A percentile compares a stretch with the other conserved stretches of the same genome.
These are phyloP conservation scores for Rhodomyrtus psidioides DNA, from an alignment of 441 rosid species.

Conservation along the genomic window DNA sequence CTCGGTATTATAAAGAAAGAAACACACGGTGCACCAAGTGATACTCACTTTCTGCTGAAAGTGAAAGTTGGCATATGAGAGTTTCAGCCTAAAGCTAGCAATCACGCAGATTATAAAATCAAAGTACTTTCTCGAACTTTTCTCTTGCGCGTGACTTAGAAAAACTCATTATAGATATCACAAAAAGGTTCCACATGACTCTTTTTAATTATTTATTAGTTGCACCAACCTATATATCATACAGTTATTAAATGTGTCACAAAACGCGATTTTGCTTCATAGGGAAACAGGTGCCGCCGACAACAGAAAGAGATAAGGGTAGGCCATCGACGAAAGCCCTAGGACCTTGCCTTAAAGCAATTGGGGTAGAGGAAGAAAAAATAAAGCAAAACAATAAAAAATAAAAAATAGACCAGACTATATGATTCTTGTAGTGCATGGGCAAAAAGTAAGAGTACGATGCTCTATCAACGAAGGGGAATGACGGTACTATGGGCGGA, in stretches of 20 bases:
- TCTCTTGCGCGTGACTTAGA: conserved; percentile 42
- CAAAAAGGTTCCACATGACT: not conserved
- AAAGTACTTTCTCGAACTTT: conserved; percentile 19
- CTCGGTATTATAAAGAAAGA: not conserved
- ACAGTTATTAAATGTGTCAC: not conserved
- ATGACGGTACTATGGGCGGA: not conserved
- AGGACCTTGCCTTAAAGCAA: conserved; percentile 13
- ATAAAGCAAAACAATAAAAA: not conserved
- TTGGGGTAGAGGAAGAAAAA: not conserved
- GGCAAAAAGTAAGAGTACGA: not conserved
- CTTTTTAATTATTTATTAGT: not conserved
- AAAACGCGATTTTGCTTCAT: conserved; percentile 10
- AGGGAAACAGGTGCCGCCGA: conserved; percentile 20
- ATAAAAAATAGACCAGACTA: not conserved
- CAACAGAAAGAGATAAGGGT: conserved; percentile 7
- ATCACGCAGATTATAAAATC: not conserved
- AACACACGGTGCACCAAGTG: not conserved
- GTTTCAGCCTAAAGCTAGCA: not conserved
- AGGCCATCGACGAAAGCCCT: conserved; percentile 10
- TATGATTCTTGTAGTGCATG: not conserved
- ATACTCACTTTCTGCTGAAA: not conserved
- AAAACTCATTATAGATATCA: conserved; percentile 13
- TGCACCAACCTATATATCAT: not conserved
- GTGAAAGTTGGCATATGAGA: not conserved
- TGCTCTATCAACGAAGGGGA: not conserved